phyloP scores from a whole-genome alignment of 495 filamentous ascomycete species.

The Neurospora sp. region DNA sequence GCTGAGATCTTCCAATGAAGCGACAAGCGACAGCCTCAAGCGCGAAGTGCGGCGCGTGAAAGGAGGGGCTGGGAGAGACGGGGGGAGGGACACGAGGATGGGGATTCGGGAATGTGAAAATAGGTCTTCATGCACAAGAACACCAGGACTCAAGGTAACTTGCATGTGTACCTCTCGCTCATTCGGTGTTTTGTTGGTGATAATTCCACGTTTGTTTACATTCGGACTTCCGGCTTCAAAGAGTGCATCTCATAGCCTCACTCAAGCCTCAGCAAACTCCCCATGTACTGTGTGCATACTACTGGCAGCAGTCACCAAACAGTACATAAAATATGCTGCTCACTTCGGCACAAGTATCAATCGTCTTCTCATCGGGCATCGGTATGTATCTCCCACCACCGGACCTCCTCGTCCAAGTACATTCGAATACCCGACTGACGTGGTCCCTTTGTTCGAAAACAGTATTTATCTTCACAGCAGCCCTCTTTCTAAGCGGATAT shows the following conservation, averaged over 20 bases:
- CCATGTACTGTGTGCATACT: neutral
- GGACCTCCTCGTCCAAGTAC: neutral
- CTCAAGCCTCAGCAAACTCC: neutral
- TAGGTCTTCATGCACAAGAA: neutral
- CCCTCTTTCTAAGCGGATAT: slow-evolving; percentile 44
- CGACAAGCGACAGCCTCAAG: neutral
- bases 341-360: slow-evolving; percentile 43
- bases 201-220: neutral
- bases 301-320: neutral
- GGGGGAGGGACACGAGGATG: neutral
- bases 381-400: slow-evolving; percentile 25
- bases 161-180: neutral
- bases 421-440: neutral
- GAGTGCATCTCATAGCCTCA: neutral
- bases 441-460: neutral
- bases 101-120: neutral
- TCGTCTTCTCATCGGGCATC: slow-evolving; percentile 38
- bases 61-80: neutral
- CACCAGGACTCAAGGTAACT: neutral
- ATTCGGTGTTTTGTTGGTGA: neutral
- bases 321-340: slow-evolving; percentile 30
- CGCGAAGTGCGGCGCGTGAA: neutral
- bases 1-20: neutral
- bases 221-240: neutral
- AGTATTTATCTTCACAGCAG: slow-evolving; percentile 42